Evolutionary conservation across 352 stramenopile species (phyloP).

Genomic region (Phytophthora kernoviae): DNA sequence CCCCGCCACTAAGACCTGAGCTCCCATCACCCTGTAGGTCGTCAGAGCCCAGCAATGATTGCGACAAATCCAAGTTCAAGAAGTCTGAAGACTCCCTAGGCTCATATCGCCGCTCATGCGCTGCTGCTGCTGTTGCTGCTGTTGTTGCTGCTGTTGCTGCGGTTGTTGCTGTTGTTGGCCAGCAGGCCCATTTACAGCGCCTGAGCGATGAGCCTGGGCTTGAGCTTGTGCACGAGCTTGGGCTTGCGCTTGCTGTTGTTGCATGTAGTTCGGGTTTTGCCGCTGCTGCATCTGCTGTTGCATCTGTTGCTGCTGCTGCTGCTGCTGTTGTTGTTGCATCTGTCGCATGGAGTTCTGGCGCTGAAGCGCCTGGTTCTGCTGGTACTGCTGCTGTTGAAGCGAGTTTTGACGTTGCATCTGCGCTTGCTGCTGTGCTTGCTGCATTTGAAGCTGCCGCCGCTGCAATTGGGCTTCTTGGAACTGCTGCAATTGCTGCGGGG

Average conservation of each 20-base stretch:
- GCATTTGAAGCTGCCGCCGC: slow-evolving; percentile 71
- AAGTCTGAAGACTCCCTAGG: slow-evolving; percentile 80
- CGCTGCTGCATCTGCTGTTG: slow-evolving; percentile 62
- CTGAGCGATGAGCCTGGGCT: slow-evolving; percentile 28
- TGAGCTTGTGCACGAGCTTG: slow-evolving; percentile 21
- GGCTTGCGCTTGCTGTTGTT: slow-evolving; percentile 41
- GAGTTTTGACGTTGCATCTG: slow-evolving; percentile 67
- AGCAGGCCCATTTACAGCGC: neutral
- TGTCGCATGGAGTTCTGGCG: slow-evolving; percentile 63
- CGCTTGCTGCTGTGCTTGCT: slow-evolving; percentile 59
- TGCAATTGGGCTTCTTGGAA: slow-evolving; percentile 77
- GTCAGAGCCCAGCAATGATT: slow-evolving; percentile 66
- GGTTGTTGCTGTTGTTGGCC: slow-evolving; percentile 29
- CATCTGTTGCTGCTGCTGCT: slow-evolving; percentile 59
- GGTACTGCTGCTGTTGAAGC: slow-evolving; percentile 62
- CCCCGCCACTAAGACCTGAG: slow-evolving; percentile 39
- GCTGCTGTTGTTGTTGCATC: slow-evolving; percentile 54
- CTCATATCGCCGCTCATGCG: slow-evolving; percentile 65
- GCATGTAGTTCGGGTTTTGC: slow-evolving; percentile 70
- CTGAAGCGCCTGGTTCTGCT: slow-evolving; percentile 53
- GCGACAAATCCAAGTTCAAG: slow-evolving; percentile 78
- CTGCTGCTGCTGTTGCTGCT: slow-evolving; percentile 48
- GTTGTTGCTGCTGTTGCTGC: slow-evolving; percentile 40
- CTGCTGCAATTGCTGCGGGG: slow-evolving; percentile 81
- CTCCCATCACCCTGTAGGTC: slow-evolving; percentile 57